Percentiles rank a stretch among this genome's conserved stretches.
Conservation (phyloP, 345 rosid genomes). For the Eucalyptus marginata region DNA sequence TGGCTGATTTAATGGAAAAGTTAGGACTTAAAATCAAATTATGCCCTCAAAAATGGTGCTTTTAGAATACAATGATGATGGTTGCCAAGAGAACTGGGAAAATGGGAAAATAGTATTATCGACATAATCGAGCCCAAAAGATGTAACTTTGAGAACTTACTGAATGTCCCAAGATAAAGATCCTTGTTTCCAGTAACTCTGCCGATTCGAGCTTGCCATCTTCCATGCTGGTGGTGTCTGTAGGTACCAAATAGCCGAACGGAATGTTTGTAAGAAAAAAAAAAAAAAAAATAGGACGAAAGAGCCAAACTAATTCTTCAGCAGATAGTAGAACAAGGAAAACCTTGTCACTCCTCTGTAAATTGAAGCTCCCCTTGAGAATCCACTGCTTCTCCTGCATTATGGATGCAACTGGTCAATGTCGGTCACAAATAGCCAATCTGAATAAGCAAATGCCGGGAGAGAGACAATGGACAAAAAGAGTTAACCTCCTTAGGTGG, state of each 20-base stretch:
- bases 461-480: background rate
- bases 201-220: slow-evolving; percentile 87
- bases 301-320: background rate
- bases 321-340: background rate
- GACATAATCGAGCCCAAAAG: background rate
- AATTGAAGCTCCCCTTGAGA: slow-evolving; percentile 75
- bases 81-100: background rate
- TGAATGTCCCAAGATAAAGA: slow-evolving; percentile 75
- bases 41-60: background rate
- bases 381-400: slow-evolving; percentile 68
- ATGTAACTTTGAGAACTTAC: slow-evolving; percentile 21
- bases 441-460: background rate
- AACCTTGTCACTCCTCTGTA: slow-evolving; percentile 83
- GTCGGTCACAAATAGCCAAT: background rate
- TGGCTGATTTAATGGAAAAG: slow-evolving; percentile 22
- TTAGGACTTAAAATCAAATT: background rate
- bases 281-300: background rate
- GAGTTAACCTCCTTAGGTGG: slow-evolving; percentile 39
- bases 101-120: background rate
- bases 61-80: background rate
- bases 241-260: background rate
- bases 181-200: slow-evolving; percentile 85
- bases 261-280: background rate
- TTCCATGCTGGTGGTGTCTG: slow-evolving; percentile 83
- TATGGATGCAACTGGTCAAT: background rate